Percentiles rank a stretch among this genome's conserved stretches.
These are phyloP conservation scores for Alternaria infectoria DNA, from an alignment of 2,329 filamentous ascomycete species.

Conservation along the genomic window DNA sequence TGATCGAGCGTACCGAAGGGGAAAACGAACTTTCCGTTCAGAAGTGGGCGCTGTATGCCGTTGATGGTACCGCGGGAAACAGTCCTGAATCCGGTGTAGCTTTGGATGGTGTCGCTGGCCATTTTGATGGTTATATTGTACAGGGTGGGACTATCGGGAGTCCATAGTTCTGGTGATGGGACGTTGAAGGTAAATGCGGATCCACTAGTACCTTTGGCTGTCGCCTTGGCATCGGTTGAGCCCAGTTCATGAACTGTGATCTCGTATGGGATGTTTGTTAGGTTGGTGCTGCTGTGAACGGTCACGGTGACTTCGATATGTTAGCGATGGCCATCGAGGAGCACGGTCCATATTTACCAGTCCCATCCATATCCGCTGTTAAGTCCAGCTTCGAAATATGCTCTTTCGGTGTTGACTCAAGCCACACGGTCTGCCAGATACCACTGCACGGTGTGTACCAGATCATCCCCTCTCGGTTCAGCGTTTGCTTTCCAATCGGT, in stretches of 20 bases:
- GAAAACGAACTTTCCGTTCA: conserved; percentile 74
- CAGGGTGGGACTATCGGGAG: conserved; percentile 65
- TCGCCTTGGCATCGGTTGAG: conserved; percentile 52
- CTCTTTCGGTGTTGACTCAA: conserved; percentile 66
- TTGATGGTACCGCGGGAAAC: conserved; percentile 63
- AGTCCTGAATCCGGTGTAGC: conserved; percentile 74
- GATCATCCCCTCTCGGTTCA: conserved; percentile 63
- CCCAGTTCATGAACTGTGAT: conserved; percentile 48
- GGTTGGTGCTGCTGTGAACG: conserved; percentile 56
- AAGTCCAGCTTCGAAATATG: conserved; percentile 67
- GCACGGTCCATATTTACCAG: conserved; percentile 21
- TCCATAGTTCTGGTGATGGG: conserved; percentile 66
- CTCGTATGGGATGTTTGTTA: conserved; percentile 45
- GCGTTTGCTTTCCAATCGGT: conserved; percentile 70
- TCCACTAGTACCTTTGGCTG: conserved; percentile 56
- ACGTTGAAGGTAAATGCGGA: conserved; percentile 63
- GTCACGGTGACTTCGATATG: conserved; percentile 59
- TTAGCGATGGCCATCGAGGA: conserved; percentile 16
- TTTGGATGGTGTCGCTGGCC: conserved; percentile 62
- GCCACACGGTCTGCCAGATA: conserved; percentile 77
- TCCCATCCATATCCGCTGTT: conserved; percentile 53
- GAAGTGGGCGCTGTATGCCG: conserved; percentile 65
- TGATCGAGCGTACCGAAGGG: conserved; percentile 73
- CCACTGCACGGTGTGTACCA: conserved; percentile 76
- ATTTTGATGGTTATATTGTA: conserved; percentile 68